Evolutionary conservation across 805 yeast genomes (phyloP).

Genomic region (Ogataea henricii): DNA sequence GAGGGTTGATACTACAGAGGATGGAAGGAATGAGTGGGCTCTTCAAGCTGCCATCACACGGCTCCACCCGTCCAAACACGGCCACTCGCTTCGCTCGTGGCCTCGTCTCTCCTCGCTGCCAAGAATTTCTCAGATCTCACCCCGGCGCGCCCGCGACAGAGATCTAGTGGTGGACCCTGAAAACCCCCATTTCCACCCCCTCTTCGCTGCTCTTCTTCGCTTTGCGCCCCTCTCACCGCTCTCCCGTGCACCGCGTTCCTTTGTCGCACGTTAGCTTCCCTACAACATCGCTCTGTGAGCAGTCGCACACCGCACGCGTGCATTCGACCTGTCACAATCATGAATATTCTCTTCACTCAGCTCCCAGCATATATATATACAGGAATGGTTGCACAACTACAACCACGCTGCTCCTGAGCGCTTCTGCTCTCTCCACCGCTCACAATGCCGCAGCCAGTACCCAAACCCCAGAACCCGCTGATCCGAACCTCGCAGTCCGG

Average conservation of each 20-base stretch:
- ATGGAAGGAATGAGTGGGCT: too few species aligned
- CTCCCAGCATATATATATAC: neutral
- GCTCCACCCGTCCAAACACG: too few species aligned
- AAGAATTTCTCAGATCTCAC: neutral
- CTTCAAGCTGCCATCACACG: too few species aligned
- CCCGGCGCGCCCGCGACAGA: neutral
- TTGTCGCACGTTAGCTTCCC: neutral
- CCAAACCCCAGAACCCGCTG: neutral
- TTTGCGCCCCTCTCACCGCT: too few species aligned
- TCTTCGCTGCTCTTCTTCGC: too few species aligned
- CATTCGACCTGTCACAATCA: neutral
- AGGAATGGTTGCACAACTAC: neutral
- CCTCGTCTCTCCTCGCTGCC: too few species aligned
- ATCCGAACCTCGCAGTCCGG: slow-evolving; percentile 13
- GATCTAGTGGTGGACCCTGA: slow-evolving; percentile 1
- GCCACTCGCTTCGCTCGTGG: too few species aligned
- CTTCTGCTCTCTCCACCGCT: neutral
- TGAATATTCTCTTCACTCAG: neutral
- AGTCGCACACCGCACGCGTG: neutral
- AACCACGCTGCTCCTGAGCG: neutral
- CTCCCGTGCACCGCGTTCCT: neutral
- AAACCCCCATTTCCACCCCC: neutral
- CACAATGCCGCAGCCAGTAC: neutral
- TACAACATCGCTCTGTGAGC: neutral
- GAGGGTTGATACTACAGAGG: too few species aligned